Conservation (phyloP, 1,284 basidiomycete species). For the Trichosporon sp. region DNA sequence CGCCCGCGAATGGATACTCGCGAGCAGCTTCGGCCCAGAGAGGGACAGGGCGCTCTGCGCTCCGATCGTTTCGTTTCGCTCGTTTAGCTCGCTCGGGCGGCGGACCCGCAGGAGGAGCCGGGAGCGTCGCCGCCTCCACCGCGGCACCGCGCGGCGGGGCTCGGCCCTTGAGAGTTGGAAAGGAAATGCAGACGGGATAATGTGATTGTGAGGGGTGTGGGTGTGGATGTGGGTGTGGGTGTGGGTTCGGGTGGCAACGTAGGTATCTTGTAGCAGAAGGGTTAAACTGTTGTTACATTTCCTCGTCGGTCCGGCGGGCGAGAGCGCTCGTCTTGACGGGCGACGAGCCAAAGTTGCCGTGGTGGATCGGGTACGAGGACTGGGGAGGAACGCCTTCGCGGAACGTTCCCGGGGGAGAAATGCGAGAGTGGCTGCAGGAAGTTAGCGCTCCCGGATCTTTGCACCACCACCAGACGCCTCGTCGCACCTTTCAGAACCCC, state of each 20-base stretch:
- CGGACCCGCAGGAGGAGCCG: neutral
- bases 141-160: slow-evolving; percentile 8
- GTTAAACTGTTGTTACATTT: slow-evolving; percentile 33
- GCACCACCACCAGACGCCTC: neutral
- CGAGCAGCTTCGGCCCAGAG: neutral
- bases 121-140: neutral
- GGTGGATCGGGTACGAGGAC: slow-evolving; percentile 51
- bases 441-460: neutral
- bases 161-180: neutral
- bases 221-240: neutral
- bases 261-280: neutral
- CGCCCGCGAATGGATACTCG: neutral
- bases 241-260: neutral
- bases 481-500: slow-evolving; percentile 49
- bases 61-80: neutral
- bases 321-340: slow-evolving; percentile 55
- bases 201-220: neutral
- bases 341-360: slow-evolving; percentile 46
- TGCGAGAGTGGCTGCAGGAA: slow-evolving; percentile 38
- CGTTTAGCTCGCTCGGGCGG: neutral
- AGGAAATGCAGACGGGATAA: slow-evolving; percentile 11
- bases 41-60: neutral
- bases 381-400: slow-evolving; percentile 41
- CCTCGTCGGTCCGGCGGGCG: slow-evolving; percentile 49
- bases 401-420: slow-evolving; percentile 49